Percentiles rank a stretch among this genome's conserved stretches.
Evolutionary conservation across 1,139 yeast species (phyloP).

Genomic region (Ogataea hybrid): DNA sequence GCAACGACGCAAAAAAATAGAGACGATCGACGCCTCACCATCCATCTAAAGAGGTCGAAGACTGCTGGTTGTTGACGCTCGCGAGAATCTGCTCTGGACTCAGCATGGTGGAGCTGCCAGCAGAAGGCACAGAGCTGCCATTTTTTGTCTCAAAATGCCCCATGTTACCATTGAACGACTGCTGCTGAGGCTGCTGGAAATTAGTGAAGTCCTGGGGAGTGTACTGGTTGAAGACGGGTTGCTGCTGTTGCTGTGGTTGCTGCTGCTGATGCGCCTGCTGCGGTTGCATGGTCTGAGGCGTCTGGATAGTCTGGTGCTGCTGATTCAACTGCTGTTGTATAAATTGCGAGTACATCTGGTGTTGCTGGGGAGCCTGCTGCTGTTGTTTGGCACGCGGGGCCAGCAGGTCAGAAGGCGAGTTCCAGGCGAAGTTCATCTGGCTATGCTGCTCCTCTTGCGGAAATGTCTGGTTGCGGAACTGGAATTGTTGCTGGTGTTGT

Average conservation of each 20-base stretch:
- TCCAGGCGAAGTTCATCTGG: constrained; percentile 14
- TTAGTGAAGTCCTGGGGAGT: constrained; percentile 10
- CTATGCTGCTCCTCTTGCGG: constrained; percentile 9
- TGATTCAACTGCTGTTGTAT: constrained; percentile 17
- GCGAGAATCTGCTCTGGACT: constrained; percentile 33
- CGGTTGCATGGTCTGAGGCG: constrained; percentile 11
- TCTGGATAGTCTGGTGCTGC: constrained; percentile 15
- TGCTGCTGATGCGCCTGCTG: constrained; percentile 6
- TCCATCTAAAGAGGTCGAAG: constrained; percentile 19
- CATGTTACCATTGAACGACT: constrained; percentile 9
- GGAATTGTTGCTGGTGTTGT: constrained; percentile 12
- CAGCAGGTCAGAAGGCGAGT: constrained; percentile 7
- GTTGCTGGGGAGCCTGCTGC: constrained; percentile 14
- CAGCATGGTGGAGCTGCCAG: constrained; percentile 17
- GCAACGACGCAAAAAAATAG: constrained; percentile 1
- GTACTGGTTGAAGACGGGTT: constrained; percentile 6
- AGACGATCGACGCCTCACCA: constrained; percentile 17
- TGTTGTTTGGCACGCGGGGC: constrained; percentile 15
- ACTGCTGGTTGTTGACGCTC: constrained; percentile 20
- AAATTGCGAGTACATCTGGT: constrained; percentile 12
- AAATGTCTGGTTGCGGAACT: constrained; percentile 14
- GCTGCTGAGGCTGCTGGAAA: constrained; percentile 13
- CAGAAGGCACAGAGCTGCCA: constrained; percentile 5
- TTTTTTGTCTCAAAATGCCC: constrained; percentile 15
- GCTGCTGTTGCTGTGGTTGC: constrained; percentile 17